Evolutionary conservation across 805 yeast species (phyloP).

Genomic region (Suhomyces sp.): DNA sequence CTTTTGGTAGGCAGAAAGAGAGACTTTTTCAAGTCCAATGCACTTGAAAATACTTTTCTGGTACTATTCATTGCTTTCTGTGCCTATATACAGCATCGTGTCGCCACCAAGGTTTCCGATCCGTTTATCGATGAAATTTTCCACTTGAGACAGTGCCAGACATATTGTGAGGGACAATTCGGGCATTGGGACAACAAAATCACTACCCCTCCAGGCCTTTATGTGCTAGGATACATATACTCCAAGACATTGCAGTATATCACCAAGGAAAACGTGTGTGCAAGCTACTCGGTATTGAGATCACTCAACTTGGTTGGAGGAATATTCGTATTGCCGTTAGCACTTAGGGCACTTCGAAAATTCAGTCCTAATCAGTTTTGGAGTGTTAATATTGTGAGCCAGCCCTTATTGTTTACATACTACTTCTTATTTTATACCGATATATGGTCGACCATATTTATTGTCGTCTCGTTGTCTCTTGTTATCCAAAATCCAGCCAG

Average conservation of each 20-base stretch:
- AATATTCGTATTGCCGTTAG: constrained; percentile 47
- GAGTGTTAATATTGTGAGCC: constrained; percentile 34
- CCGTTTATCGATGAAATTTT: constrained; percentile 74
- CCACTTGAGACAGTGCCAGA: constrained; percentile 76
- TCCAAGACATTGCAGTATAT: constrained; percentile 35
- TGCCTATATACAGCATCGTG: constrained; percentile 9
- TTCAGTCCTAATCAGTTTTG: constrained; percentile 17
- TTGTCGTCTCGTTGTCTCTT: constrained; percentile 52
- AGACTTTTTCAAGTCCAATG: neutral
- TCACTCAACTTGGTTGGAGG: constrained; percentile 69
- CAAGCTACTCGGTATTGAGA: constrained; percentile 22
- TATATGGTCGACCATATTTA: constrained; percentile 79
- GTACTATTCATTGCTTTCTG: constrained; percentile 9
- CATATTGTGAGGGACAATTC: constrained; percentile 61
- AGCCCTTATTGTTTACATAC: constrained; percentile 73
- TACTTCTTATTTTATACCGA: constrained; percentile 86
- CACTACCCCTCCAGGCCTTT: constrained; percentile 96
- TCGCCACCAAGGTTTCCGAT: constrained; percentile 16
- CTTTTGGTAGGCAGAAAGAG: neutral
- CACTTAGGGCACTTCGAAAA: constrained; percentile 27
- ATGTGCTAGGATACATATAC: constrained; percentile 45
- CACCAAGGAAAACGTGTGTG: constrained; percentile 18
- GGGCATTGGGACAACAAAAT: constrained; percentile 81
- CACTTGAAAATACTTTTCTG: neutral
- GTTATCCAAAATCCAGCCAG: constrained; percentile 31